Conservation (phyloP, 257 asterid genomes). For the Agastache rugosa region DNA sequence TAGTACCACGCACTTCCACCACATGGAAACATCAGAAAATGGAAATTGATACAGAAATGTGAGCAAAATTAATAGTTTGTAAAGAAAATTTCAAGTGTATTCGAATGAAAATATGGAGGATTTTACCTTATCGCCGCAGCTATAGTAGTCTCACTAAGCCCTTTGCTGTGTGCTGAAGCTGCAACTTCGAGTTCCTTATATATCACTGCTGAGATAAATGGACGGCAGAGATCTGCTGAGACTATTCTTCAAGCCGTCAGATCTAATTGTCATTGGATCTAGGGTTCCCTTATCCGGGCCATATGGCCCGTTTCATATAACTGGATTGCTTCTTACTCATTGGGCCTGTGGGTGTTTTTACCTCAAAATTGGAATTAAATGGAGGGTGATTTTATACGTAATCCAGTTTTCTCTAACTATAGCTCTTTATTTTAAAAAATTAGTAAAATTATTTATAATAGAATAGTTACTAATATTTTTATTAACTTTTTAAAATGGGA, state of each 20-base stretch:
- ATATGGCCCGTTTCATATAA: constrained; percentile 9
- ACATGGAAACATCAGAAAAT: not conserved
- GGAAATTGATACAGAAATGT: not conserved
- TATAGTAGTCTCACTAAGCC: not conserved
- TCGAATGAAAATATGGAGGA: constrained; percentile 3
- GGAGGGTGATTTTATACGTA: no score
- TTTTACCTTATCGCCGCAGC: constrained; percentile 44
- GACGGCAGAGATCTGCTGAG: constrained; percentile 34
- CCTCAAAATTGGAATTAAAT: not conserved
- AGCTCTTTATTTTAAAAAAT: no score
- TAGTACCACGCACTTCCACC: not conserved
- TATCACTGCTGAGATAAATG: not conserved
- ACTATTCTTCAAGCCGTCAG: constrained; percentile 8
- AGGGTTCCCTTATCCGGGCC: constrained; percentile 45
- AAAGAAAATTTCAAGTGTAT: not conserved
- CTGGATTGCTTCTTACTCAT: not conserved
- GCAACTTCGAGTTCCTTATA: constrained; percentile 13
- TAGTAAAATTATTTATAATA: no score
- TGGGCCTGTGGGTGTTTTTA: constrained; percentile 16
- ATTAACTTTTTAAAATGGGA: no score
- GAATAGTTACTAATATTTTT: no score
- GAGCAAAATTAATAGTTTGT: not conserved
- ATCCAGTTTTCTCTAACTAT: no score
- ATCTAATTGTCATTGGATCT: constrained; percentile 20
- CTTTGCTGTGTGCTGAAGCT: not conserved